phyloP scores from a whole-genome alignment of 1,284 basidiomycete species.

The Ceratobasidium sp. region DNA sequence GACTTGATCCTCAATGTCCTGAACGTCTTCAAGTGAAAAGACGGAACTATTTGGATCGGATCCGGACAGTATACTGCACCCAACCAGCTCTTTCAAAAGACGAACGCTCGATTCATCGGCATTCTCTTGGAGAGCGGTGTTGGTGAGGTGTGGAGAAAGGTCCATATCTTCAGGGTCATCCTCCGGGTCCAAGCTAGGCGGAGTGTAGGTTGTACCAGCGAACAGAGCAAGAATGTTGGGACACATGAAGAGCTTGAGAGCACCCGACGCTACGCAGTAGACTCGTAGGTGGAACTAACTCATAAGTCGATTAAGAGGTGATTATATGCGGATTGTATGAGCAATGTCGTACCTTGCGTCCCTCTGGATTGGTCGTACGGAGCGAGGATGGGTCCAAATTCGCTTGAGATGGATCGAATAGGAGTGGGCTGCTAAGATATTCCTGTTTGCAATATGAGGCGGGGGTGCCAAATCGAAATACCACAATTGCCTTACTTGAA shows the following conservation, averaged over 20 bases:
- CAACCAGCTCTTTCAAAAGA: conserved; percentile 79
- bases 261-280: conserved; percentile 90
- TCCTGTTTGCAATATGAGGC: conserved; percentile 63
- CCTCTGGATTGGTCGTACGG: conserved; percentile 55
- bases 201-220: conserved; percentile 71
- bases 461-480: conserved; percentile 41
- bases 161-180: conserved; percentile 58
- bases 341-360: conserved; percentile 69
- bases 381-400: conserved; percentile 55
- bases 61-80: conserved; percentile 65
- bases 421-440: conserved; percentile 80
- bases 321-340: neutral
- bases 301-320: conserved; percentile 35
- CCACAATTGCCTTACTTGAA: conserved; percentile 72
- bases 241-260: conserved; percentile 81
- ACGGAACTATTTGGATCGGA: conserved; percentile 48
- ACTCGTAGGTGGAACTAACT: conserved; percentile 91
- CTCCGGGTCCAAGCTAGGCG: conserved; percentile 53
- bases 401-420: conserved; percentile 70
- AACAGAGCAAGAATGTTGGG: conserved; percentile 88
- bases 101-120: conserved; percentile 69
- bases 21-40: conserved; percentile 64
- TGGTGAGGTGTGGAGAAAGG: conserved; percentile 88
- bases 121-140: conserved; percentile 86
- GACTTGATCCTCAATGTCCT: conserved; percentile 70